phyloP scores from a whole-genome alignment of 2,329 filamentous ascomycete species.

The Fusarium sp. region DNA sequence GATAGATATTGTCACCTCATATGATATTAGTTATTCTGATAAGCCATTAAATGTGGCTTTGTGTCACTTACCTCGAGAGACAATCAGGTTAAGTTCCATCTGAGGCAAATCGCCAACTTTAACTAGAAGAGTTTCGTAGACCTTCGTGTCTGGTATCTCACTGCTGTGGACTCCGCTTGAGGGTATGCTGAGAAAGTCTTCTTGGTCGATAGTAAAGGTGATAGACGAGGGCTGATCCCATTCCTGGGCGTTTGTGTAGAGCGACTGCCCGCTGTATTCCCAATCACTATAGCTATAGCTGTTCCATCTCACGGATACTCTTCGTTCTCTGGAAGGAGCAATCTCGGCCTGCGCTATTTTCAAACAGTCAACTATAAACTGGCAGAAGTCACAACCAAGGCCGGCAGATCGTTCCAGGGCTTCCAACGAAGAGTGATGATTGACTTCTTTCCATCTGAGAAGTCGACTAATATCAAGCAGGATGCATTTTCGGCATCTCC shows the following conservation, averaged over 20 bases:
- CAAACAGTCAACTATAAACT: neutral
- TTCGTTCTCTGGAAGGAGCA: too few species aligned
- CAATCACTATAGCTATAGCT: neutral
- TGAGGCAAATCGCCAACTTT: neutral
- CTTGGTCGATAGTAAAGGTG: accelerated
- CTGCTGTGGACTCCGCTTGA: neutral
- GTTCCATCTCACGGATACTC: too few species aligned
- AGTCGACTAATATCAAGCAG: neutral
- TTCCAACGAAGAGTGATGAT: neutral
- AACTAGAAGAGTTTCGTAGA: neutral
- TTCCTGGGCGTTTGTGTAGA: neutral
- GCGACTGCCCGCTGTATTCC: accelerated
- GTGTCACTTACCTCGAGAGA: neutral
- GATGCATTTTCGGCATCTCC: neutral
- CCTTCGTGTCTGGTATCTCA: neutral
- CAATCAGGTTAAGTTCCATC: neutral
- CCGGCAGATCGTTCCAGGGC: neutral
- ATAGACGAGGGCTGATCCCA: neutral
- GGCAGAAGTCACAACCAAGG: neutral
- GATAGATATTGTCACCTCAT: neutral
- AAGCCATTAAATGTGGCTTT: neutral
- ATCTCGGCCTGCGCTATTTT: neutral
- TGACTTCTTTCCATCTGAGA: accelerated
- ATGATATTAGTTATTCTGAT: neutral
- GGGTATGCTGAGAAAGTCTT: accelerated